Conservation (phyloP, 257 asterid species). For the Asclepias syriaca region DNA sequence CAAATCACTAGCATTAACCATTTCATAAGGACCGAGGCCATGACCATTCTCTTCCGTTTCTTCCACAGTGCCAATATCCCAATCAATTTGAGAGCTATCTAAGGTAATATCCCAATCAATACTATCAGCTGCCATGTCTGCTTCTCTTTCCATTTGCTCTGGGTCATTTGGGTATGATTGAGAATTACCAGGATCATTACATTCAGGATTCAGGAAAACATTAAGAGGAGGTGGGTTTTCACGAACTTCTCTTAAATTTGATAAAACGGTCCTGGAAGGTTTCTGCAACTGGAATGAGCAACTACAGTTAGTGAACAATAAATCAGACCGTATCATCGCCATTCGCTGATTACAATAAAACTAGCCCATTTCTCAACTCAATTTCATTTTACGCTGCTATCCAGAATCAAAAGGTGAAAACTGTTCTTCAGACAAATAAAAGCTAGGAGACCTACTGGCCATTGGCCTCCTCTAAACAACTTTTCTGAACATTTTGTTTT, state of each 20-base stretch:
- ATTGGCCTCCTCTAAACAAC: not conserved
- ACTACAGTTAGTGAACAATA: slow-evolving; percentile 3
- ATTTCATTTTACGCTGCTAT: not conserved
- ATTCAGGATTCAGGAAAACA: slow-evolving; percentile 54
- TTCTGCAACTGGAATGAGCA: slow-evolving; percentile 44
- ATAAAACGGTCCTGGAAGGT: slow-evolving; percentile 40
- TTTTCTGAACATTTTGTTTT: not conserved
- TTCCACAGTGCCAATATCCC: slow-evolving; percentile 78
- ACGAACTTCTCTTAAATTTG: slow-evolving; percentile 49
- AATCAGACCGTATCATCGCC: slow-evolving; percentile 3
- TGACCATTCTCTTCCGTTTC: slow-evolving; percentile 72
- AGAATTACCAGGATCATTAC: slow-evolving; percentile 28
- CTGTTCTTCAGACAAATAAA: not conserved
- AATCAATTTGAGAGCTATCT: slow-evolving; percentile 83
- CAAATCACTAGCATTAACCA: slow-evolving; percentile 74
- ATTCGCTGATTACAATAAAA: not conserved
- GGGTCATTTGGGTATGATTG: slow-evolving; percentile 34
- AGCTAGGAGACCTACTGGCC: not conserved
- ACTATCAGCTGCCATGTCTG: slow-evolving; percentile 39
- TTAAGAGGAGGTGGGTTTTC: slow-evolving; percentile 66
- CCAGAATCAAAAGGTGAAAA: not conserved
- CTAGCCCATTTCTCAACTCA: not conserved
- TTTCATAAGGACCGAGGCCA: slow-evolving; percentile 92
- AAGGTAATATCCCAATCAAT: slow-evolving; percentile 88
- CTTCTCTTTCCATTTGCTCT: slow-evolving; percentile 26